Percentiles rank a stretch among this genome's conserved stretches.
Evolutionary conservation across 139 green algal species (phyloP).

Genomic region (Tetraselmis striata): DNA sequence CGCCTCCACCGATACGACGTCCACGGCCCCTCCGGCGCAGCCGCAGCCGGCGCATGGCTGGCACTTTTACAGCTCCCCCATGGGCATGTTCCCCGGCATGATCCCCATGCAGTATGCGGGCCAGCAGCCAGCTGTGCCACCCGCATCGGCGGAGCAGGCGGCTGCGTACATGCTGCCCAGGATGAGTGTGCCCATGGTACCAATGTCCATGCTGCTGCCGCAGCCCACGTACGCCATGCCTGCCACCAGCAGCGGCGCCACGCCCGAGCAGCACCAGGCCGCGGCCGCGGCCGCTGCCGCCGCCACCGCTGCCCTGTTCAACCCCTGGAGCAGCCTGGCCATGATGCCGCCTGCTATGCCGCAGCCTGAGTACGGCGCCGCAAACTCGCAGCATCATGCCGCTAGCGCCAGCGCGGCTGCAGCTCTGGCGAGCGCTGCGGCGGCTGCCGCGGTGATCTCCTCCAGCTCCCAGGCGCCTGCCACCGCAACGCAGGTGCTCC

Average conservation of each 20-base stretch:
- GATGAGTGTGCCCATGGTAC: slow-evolving; percentile 17
- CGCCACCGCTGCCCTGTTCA: slow-evolving; percentile 23
- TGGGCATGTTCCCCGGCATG: slow-evolving; percentile 35
- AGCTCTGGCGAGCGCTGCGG: neutral
- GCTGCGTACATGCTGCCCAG: neutral
- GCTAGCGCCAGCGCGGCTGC: neutral
- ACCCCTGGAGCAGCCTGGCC: slow-evolving; percentile 6
- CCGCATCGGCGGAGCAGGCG: neutral
- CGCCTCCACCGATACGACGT: no score
- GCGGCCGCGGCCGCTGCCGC: slow-evolving; percentile 31
- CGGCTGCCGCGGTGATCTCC: slow-evolving; percentile 5
- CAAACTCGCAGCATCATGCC: slow-evolving; percentile 1
- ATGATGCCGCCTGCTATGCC: slow-evolving; percentile 15
- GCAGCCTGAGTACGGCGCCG: slow-evolving; percentile 27
- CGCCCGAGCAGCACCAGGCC: slow-evolving; percentile 5
- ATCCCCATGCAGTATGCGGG: slow-evolving; percentile 52
- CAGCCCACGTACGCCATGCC: slow-evolving; percentile 2
- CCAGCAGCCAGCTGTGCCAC: slow-evolving; percentile 31
- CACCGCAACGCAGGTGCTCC: slow-evolving; percentile 25
- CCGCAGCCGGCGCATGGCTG: slow-evolving; percentile 40
- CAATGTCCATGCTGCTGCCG: slow-evolving; percentile 27
- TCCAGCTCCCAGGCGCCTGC: neutral
- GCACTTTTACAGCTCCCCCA: slow-evolving; percentile 46
- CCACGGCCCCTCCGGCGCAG: neutral
- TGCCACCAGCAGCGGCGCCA: neutral